Evolutionary conservation across 1,284 basidiomycete species (phyloP).

Genomic region (Jaminaea rosea): DNA sequence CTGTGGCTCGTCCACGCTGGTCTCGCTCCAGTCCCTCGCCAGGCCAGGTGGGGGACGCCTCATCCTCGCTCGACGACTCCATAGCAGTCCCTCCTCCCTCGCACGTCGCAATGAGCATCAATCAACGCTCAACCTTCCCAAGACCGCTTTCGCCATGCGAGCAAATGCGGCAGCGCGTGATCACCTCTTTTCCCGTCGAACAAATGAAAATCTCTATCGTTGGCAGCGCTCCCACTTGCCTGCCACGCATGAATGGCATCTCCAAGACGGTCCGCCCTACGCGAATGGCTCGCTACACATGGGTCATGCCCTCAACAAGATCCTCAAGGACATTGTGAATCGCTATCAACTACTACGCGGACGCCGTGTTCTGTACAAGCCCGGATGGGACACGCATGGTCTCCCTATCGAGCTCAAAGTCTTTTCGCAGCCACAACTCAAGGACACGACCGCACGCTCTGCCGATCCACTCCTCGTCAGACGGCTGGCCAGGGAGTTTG

Average conservation of each 20-base stretch:
- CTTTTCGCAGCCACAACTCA: slow-evolving; percentile 1
- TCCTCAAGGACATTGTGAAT: slow-evolving; percentile 91
- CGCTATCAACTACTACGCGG: slow-evolving; percentile 76
- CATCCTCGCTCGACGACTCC: too few relatives aligned
- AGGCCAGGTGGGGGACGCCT: too few relatives aligned
- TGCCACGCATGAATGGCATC: slow-evolving; percentile 63
- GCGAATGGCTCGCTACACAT: slow-evolving; percentile 94
- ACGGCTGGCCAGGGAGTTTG: slow-evolving; percentile 63
- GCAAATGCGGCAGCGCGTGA: slow-evolving; percentile 62
- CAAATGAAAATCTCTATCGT: slow-evolving; percentile 68
- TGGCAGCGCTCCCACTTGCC: slow-evolving; percentile 74
- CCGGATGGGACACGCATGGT: slow-evolving; percentile 98
- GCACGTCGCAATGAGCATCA: too few relatives aligned
- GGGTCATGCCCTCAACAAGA: slow-evolving; percentile 94
- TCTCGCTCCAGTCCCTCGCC: too few relatives aligned
- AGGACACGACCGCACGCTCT: slow-evolving; percentile 9
- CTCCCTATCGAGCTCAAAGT: slow-evolving; percentile 63
- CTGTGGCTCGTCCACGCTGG: too few relatives aligned
- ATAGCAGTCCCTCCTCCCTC: too few relatives aligned
- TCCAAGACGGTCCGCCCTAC: slow-evolving; percentile 96
- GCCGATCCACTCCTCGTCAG: slow-evolving; percentile 55
- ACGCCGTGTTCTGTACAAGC: slow-evolving; percentile 76
- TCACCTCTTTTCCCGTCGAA: slow-evolving; percentile 57
- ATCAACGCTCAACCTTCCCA: slow-evolving; percentile 77
- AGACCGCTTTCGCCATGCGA: slow-evolving; percentile 70